Evolutionary conservation across 1,139 yeast genomes (phyloP), one percentile per base, ranked within the genome.

Genomic region (Debaryomyces psychrophilus): DNA sequence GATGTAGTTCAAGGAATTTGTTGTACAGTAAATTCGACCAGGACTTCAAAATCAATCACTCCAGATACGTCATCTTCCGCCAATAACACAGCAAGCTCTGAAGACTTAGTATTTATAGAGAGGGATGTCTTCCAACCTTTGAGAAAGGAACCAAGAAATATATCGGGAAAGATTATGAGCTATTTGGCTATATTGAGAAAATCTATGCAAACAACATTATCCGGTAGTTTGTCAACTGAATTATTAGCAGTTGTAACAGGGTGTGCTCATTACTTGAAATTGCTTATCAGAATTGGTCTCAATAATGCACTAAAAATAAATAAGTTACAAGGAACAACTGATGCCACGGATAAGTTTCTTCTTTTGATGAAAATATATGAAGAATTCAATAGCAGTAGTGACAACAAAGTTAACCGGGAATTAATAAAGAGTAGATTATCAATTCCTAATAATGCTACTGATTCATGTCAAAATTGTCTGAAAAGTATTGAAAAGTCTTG

Each of bases 251-350:
- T 92, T 5, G 93, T 92, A 9, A 90, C 97, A 1, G 92, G 96
- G 1, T 75, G 95, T 59, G 98, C 99, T 0, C 99, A 95, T 64
- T 92, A 90, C 63, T 74, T 93, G 58, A 93, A 95, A 62, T 74
- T 93, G 8, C 73, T 93, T 31, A 87, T 93, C 14, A 75, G 98
- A 51, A 82, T 83, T 58, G 96, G 97, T 1, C 76, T 93, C 40
- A 81, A 82, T 50, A 83, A 84, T 55, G 88, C 97, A 0, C 69
- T 93, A 20, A 84, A 80, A 50, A 76, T 81, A 49, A 90, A 89
- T 61, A 81, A 79, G 53, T 59, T 75, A 4, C 70, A 79, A 14
- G 81, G 81, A 20, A 76, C 86, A 8, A 78, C 85, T 0, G 73
- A 69, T 26, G 88, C 93, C 0, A 72, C 89, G 12, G 86, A 85